These are phyloP conservation scores for Solanum chacoense DNA, from an alignment of 305 asterid genomes.

Conservation along the genomic window DNA sequence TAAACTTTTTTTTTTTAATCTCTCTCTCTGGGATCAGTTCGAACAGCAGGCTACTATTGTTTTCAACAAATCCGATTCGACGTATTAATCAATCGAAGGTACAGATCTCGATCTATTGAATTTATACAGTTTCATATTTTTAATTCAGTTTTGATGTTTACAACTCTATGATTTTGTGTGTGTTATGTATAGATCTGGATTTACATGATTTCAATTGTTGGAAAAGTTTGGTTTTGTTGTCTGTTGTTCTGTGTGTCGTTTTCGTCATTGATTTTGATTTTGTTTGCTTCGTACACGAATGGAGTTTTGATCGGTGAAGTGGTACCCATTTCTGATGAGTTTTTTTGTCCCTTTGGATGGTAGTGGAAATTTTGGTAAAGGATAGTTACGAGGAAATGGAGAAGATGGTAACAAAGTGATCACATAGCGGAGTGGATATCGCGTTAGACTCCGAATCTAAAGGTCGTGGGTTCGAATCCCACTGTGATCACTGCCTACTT, in stretches of 20 bases:
- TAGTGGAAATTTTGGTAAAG: no score
- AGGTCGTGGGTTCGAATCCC: slow-evolving; percentile 94
- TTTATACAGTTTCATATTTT: neutral
- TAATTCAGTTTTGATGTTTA: neutral
- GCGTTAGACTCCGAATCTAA: slow-evolving; percentile 84
- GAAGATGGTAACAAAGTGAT: slow-evolving; percentile 6
- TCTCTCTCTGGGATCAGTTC: neutral
- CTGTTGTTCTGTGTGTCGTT: neutral
- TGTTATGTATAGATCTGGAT: neutral
- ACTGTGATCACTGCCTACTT: slow-evolving; percentile 36
- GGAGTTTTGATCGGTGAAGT: neutral
- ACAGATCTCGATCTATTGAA: slow-evolving; percentile 13
- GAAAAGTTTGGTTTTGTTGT: neutral
- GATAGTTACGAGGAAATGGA: neutral
- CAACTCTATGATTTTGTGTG: neutral
- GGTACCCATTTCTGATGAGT: neutral
- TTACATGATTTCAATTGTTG: neutral
- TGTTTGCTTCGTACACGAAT: neutral
- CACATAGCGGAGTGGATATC: slow-evolving; percentile 89
- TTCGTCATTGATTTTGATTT: neutral
- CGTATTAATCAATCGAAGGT: neutral
- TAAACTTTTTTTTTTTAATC: neutral
- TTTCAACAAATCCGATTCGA: neutral
- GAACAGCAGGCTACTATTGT: neutral
- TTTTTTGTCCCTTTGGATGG: neutral